Evolutionary conservation across 2,329 filamentous ascomycete species (phyloP).

Genomic region (Pseudogymnoascus sp.): DNA sequence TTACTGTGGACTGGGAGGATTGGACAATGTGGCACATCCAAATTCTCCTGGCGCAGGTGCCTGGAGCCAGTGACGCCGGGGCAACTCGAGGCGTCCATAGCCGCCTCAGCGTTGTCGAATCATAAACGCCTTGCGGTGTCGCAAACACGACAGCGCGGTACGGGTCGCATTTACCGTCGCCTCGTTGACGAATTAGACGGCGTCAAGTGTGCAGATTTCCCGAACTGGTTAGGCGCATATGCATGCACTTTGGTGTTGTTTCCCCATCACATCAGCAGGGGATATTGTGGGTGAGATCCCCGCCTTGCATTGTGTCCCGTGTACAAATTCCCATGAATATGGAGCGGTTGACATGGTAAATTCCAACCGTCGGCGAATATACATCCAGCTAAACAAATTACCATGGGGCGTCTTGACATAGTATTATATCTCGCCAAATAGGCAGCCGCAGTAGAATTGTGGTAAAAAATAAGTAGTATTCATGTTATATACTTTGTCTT

Average conservation of each 20-base stretch:
- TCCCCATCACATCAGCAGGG: constrained; percentile 3
- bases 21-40: constrained; percentile 6
- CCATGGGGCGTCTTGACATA: neutral
- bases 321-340: neutral
- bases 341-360: neutral
- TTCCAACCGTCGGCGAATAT: too few species aligned
- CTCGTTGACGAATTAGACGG: constrained; percentile 6
- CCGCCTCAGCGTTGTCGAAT: constrained; percentile 10
- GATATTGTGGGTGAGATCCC: neutral
- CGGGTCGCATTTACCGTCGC: constrained; percentile 4
- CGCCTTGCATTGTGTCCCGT: neutral
- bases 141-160: neutral
- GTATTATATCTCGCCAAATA: neutral
- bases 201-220: neutral
- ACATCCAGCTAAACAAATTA: too few species aligned
- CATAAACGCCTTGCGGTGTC: neutral
- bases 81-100: neutral
- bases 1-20: neutral
- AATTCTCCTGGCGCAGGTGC: neutral
- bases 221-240: neutral
- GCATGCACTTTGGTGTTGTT: constrained; percentile 9
- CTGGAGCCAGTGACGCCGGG: constrained; percentile 2
- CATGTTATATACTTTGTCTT: constrained; percentile 1
- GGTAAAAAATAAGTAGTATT: neutral
- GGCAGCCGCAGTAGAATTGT: neutral